Base-by-base conservation (phyloP, 768 basidiomycete genomes). In the Neoboletus subvelutipes region DNA sequence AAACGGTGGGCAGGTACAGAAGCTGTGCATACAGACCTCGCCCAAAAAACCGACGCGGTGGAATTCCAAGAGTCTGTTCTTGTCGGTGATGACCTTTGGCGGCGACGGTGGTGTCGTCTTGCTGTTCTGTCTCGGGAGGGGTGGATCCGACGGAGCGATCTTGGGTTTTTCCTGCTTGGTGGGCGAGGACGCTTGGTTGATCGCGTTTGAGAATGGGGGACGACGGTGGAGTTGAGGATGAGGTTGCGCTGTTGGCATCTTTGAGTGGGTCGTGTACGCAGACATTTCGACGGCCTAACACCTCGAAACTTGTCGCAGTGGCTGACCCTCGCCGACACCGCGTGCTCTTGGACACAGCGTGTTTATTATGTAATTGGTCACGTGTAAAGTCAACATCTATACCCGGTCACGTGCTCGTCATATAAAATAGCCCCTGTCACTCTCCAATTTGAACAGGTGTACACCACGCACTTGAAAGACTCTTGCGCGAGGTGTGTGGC, bases 71-170 rank as follows among this genome's bases (percentile, higher is more conserved):
- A 77, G 63, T 39, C 82, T 79, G 43, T 71, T 71, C 73, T 82
- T 82, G 75, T 92, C 90, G 2, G 74, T 78, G 63, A 93, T 93
- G 54, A 90, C 71, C 66, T 79, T 84, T 9, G 91, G 91, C 2
- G 91, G 91, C 0, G 90, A 89, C 0, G 91, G 91, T 0, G 91
- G 91, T 0, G 84, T 79, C 2, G 87, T 86, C 73, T 91, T 92
- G 64, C 80, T 87, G 71, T 90, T 93, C 77, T 92, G 90, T 54
- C 90, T 80, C 36, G 87, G 86, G 17, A 93, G 70, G 10, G 90
- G 91, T 1, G 89, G 87, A 8, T 84, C 85, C 1, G 73, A 49
- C 1, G 81, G 76, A 5, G 63, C 58, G 45, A 75, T 69, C 60
- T 75, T 73, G 48, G 76, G 76, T 45, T 66, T 72, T 39, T 79